Evolutionary conservation across 2,329 filamentous ascomycete species (phyloP).

Genomic region (Neocucurbitaria cava): DNA sequence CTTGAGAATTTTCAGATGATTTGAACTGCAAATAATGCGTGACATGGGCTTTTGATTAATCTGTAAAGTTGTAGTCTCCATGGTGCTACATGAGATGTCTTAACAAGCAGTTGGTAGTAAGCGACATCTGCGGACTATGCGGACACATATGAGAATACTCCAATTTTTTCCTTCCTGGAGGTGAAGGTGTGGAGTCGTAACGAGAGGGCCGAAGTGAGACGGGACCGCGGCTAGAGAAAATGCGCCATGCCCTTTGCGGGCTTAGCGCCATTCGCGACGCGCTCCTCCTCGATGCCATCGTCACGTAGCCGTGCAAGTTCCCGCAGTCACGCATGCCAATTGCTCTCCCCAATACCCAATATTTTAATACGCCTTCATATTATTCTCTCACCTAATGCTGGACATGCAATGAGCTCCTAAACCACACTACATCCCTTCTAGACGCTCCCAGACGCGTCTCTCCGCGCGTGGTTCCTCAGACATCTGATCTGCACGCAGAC

Average conservation of each 20-base stretch:
- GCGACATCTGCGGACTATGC: no score
- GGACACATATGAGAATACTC: no score
- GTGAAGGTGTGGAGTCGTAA: no score
- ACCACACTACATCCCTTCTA: constrained; percentile 14
- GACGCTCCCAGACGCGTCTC: constrained; percentile 35
- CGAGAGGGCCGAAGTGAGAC: neutral
- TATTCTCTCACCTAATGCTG: constrained; percentile 18
- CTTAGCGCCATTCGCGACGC: constrained; percentile 29
- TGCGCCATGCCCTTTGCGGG: constrained; percentile 14
- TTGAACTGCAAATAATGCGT: no score
- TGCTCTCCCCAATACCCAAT: constrained; percentile 21
- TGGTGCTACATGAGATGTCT: no score
- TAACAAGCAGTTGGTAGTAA: no score
- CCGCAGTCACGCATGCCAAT: constrained; percentile 29
- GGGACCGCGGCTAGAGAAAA: no score
- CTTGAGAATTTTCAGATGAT: no score
- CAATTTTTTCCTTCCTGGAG: no score
- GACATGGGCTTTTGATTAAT: no score
- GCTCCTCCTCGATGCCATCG: constrained; percentile 26
- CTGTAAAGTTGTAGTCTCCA: no score
- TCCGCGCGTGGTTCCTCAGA: constrained; percentile 21
- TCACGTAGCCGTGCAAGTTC: constrained; percentile 31
- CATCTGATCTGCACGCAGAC: constrained; percentile 20
- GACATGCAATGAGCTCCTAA: constrained; percentile 27
- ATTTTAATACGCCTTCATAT: constrained; percentile 21